Conservation (phyloP, 148 eudicot species). For the Cornus kousa region DNA sequence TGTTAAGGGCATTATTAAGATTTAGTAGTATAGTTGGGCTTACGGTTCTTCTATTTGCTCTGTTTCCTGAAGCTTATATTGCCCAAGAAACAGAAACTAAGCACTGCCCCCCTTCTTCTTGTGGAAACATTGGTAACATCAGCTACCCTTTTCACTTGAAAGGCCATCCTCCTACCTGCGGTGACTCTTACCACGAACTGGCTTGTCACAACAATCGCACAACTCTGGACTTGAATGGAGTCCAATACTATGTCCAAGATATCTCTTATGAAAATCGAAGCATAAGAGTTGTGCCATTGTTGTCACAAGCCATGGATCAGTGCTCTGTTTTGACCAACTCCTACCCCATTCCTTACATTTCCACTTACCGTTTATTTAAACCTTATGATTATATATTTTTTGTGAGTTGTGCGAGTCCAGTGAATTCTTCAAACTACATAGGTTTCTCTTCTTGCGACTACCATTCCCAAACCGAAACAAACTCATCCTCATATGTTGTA, state of each 20-base stretch:
- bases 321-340: slow-evolving; percentile 11
- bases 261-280: slow-evolving; percentile 10
- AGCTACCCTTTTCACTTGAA: neutral
- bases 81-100: neutral
- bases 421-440: too few relatives aligned
- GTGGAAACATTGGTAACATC: neutral
- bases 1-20: neutral
- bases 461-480: too few relatives aligned
- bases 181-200: neutral
- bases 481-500: too few relatives aligned
- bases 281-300: slow-evolving; percentile 6
- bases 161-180: neutral
- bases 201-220: slow-evolving; percentile 14
- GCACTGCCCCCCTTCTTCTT: neutral
- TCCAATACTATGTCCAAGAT: slow-evolving; percentile 15
- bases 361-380: too few relatives aligned
- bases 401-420: too few relatives aligned
- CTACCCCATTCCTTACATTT: neutral
- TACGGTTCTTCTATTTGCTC: neutral
- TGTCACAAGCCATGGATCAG: neutral
- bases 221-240: neutral
- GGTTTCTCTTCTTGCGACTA: too few relatives aligned
- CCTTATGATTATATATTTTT: neutral
- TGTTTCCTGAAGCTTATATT: neutral
- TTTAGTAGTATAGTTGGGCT: too few relatives aligned